Evolutionary conservation across 306 rosid species (phyloP).

Genomic region (Purshia tridentata): DNA sequence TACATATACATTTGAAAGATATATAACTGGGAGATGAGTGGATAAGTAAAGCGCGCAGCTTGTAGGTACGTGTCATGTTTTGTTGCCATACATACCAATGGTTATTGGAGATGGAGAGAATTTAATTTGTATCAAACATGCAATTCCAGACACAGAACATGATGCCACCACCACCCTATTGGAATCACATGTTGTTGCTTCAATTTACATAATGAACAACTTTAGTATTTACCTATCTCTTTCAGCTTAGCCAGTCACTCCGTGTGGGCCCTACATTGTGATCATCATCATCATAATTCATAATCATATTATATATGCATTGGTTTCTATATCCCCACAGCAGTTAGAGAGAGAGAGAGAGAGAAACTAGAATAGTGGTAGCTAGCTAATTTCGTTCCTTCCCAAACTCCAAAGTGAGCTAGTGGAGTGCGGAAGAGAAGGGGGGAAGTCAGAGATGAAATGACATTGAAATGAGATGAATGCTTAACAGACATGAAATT

Average conservation of each 20-base stretch:
- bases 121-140: constrained; percentile 5
- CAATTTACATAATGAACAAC: constrained; percentile 17
- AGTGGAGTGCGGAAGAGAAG: constrained; percentile 35
- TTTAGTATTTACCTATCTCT: constrained; percentile 21
- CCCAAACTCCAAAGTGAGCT: constrained; percentile 28
- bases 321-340: not conserved
- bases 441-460: constrained; percentile 50
- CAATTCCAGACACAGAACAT: constrained; percentile 31
- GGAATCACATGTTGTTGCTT: constrained; percentile 57
- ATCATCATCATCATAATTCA: not conserved
- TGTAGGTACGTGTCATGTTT: constrained; percentile 29
- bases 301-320: not conserved
- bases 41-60: too few species aligned
- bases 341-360: not conserved
- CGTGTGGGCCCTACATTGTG: constrained; percentile 2
- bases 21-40: too few species aligned
- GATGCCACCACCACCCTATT: constrained; percentile 47
- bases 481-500: constrained; percentile 63
- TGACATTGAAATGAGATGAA: constrained; percentile 63
- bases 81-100: constrained; percentile 18
- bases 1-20: too few species aligned
- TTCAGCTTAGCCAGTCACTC: constrained; percentile 14
- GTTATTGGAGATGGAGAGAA: constrained; percentile 21
- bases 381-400: not conserved
- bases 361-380: not conserved